Conservation (phyloP, 192 early-diverging fungal genomes). For the Umbelopsis sp. region DNA sequence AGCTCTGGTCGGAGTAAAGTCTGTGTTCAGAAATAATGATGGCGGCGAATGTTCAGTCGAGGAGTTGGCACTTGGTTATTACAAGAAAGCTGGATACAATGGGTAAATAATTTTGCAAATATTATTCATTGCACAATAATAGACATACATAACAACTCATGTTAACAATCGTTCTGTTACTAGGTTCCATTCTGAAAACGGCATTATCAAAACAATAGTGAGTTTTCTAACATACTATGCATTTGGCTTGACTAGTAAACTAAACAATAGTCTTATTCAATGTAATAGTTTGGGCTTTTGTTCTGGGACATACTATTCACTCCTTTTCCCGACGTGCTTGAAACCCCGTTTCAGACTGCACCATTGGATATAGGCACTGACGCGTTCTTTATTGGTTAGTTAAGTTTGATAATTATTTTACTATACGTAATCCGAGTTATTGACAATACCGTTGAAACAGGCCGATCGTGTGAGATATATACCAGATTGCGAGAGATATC, state of each 20-base stretch:
- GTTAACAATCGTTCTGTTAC: background rate
- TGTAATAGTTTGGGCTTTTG: conserved; percentile 51
- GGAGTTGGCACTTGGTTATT: conserved; percentile 62
- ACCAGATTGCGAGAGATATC: conserved; percentile 38
- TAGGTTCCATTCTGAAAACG: conserved; percentile 65
- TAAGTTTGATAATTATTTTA: background rate
- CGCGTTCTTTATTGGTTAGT: conserved; percentile 59
- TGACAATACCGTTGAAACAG: conserved; percentile 18
- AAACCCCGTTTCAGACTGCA: conserved; percentile 67
- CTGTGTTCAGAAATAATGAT: conserved; percentile 46
- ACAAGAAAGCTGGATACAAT: conserved; percentile 58
- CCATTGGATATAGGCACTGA: conserved; percentile 70
- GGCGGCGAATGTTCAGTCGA: conserved; percentile 71
- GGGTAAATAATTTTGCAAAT: conserved; percentile 35
- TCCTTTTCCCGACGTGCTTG: conserved; percentile 63
- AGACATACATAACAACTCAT: background rate
- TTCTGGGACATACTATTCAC: conserved; percentile 75
- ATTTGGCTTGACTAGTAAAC: background rate
- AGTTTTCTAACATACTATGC: background rate
- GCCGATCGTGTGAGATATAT: conserved; percentile 42
- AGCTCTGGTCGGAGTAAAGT: conserved; percentile 46
- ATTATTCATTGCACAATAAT: too few relatives aligned
- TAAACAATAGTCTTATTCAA: background rate
- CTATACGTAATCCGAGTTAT: background rate
- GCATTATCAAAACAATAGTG: conserved; percentile 55